phyloP scores from a whole-genome alignment of 2,329 filamentous ascomycete genomes.

The Aspergillus amoenus region DNA sequence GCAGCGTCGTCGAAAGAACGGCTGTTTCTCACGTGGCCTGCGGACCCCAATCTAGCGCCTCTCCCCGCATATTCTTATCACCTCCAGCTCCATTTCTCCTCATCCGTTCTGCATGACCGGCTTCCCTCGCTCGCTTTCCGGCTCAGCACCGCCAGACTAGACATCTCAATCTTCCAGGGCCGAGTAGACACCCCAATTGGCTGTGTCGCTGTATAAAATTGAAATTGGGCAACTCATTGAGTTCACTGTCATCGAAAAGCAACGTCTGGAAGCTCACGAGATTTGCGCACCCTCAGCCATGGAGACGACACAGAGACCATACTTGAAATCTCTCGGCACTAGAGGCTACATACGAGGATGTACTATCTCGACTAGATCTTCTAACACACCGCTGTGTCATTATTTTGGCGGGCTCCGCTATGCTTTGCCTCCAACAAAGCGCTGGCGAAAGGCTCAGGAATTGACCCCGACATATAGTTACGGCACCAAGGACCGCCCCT shows the following conservation, averaged over 20 bases:
- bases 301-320: constrained; percentile 25
- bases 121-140: not conserved
- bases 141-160: not conserved
- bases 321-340: constrained; percentile 28
- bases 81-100: not conserved
- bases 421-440: constrained; percentile 50
- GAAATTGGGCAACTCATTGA: not conserved
- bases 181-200: not conserved
- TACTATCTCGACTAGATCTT: constrained; percentile 39
- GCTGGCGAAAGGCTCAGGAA: constrained; percentile 51
- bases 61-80: not conserved
- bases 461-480: constrained; percentile 52
- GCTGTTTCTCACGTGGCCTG: not conserved
- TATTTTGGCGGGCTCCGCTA: constrained; percentile 59
- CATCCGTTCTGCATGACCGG: not conserved
- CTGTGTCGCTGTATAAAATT: not conserved
- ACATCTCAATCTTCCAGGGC: not conserved
- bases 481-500: constrained; percentile 50
- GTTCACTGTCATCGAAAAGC: not conserved
- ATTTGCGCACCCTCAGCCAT: constrained; percentile 15
- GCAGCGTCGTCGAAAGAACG: not conserved
- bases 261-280: not conserved
- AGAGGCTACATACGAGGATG: constrained; percentile 53
- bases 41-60: constrained; percentile 11
- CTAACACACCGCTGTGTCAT: constrained; percentile 41